A percentile compares a stretch with the other conserved stretches of the same genome.
Conservation (phyloP, 2,329 filamentous ascomycete species). For the Fusarium mexicanum region DNA sequence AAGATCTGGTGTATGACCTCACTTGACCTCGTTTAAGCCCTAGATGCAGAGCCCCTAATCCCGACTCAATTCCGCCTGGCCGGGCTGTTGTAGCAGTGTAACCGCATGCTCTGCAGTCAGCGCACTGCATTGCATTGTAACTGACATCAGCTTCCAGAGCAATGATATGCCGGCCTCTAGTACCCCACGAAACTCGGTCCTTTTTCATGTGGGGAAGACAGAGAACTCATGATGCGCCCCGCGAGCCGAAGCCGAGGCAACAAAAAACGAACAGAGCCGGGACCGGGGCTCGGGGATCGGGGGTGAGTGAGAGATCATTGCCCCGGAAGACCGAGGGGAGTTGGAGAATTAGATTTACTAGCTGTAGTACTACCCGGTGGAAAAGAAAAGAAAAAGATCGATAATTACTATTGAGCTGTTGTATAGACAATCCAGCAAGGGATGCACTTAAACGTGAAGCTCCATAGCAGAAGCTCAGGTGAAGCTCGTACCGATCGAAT, state of each 20-base stretch:
- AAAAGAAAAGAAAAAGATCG: too few relatives aligned
- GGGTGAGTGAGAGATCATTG: conserved; percentile 30
- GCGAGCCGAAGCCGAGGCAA: conserved; percentile 46
- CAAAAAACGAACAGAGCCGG: conserved; percentile 16
- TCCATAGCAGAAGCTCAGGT: conserved; percentile 6
- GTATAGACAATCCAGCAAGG: not conserved
- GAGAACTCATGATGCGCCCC: conserved; percentile 26
- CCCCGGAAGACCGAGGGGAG: conserved; percentile 28
- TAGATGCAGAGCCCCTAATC: conserved; percentile 8
- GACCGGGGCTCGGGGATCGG: conserved; percentile 38
- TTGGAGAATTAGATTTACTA: conserved; percentile 17
- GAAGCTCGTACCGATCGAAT: not conserved
- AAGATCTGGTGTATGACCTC: conserved; percentile 12
- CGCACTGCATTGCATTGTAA: not conserved
- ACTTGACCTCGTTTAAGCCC: conserved; percentile 4
- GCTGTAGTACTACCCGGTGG: not conserved
- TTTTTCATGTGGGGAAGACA: conserved; percentile 29
- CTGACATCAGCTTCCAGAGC: not conserved
- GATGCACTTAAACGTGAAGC: conserved; percentile 15
- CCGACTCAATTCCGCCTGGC: conserved; percentile 31
- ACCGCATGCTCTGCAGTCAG: conserved; percentile 7
- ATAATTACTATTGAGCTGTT: not conserved
- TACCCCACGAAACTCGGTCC: conserved; percentile 21
- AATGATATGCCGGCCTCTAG: not conserved
- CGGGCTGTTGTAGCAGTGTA: conserved; percentile 6